A percentile compares a stretch with the other conserved stretches of the same genome.
Conservation (phyloP, 108 stramenopile species). For the Nitzschia putrida region DNA sequence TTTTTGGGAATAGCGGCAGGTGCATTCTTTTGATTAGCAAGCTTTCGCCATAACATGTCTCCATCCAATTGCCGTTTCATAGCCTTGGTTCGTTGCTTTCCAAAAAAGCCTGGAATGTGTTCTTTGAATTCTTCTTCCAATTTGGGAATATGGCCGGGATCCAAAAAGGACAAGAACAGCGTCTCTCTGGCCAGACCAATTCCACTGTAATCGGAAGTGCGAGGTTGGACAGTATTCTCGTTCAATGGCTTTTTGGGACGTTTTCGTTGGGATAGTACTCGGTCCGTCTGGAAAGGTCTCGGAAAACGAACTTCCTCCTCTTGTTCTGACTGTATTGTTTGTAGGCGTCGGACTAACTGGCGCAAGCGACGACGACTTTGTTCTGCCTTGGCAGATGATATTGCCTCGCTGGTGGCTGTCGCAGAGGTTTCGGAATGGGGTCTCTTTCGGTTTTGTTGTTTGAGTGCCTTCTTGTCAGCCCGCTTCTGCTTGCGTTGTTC, state of each 20-base stretch:
- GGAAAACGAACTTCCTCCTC: background rate
- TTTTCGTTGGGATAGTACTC: conserved; percentile 32
- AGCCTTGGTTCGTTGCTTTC: conserved; percentile 75
- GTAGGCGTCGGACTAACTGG: conserved; percentile 5
- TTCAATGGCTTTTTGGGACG: conserved; percentile 42
- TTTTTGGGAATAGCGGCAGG: conserved; percentile 30
- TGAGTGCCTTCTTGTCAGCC: conserved; percentile 32
- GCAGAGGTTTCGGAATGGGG: too few species aligned
- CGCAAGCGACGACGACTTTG: too few species aligned
- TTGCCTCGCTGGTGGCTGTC: too few species aligned
- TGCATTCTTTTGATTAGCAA: conserved; percentile 42
- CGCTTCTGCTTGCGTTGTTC: conserved; percentile 50
- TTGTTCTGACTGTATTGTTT: conserved; percentile 2
- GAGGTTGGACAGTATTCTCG: conserved; percentile 71
- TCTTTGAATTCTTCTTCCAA: conserved; percentile 81
- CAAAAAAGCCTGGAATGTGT: conserved; percentile 86
- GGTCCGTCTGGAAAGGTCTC: background rate
- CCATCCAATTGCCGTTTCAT: conserved; percentile 77
- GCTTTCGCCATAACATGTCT: conserved; percentile 73
- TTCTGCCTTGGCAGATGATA: too few species aligned
- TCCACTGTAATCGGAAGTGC: conserved; percentile 76
- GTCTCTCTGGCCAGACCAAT: conserved; percentile 75
- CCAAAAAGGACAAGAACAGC: conserved; percentile 65
- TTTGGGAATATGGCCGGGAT: conserved; percentile 65
- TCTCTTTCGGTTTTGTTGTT: conserved; percentile 17